phyloP scores from a whole-genome alignment of 1,284 basidiomycete genomes.

The Cryptococcus depauperatus region DNA sequence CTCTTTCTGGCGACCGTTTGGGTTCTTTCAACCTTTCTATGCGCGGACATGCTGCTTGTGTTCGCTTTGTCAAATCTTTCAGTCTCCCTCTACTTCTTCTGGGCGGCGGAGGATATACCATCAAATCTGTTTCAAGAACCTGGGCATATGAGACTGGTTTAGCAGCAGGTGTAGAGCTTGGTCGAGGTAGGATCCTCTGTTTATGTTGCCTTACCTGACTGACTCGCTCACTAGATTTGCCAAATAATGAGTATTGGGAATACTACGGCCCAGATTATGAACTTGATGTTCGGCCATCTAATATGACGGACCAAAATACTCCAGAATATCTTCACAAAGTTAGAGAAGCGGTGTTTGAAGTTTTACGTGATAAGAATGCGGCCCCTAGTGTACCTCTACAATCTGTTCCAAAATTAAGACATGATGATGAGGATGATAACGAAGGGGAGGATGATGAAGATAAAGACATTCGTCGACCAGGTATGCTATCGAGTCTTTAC shows the following conservation, averaged over 20 bases:
- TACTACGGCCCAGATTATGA: constrained; percentile 98
- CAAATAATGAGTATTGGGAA: constrained; percentile 96
- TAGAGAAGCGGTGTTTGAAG: constrained; percentile 84
- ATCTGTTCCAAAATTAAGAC: constrained; percentile 57
- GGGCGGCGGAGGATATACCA: constrained; percentile 97
- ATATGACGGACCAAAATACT: constrained; percentile 93
- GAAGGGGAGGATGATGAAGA: constrained; percentile 72
- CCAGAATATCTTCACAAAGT: constrained; percentile 87
- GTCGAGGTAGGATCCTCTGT: constrained; percentile 54
- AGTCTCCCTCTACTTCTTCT: constrained; percentile 85
- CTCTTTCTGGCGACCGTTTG: constrained; percentile 90
- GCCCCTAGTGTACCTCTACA: constrained; percentile 86
- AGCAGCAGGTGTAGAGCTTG: constrained; percentile 89
- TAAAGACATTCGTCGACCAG: constrained; percentile 63
- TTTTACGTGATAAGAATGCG: constrained; percentile 70
- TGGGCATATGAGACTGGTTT: constrained; percentile 99
- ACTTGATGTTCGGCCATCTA: constrained; percentile 91
- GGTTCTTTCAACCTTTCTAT: constrained; percentile 96
- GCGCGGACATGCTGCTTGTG: constrained; percentile 96
- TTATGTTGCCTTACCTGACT: no score
- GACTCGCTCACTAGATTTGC: constrained; percentile 72
- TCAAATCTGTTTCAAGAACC: constrained; percentile 91
- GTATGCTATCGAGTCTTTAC: constrained; percentile 33
- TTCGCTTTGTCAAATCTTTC: constrained; percentile 94
- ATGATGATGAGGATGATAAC: constrained; percentile 74